Conservation (phyloP, 441 rosid species). For the Pelargonium australe region DNA sequence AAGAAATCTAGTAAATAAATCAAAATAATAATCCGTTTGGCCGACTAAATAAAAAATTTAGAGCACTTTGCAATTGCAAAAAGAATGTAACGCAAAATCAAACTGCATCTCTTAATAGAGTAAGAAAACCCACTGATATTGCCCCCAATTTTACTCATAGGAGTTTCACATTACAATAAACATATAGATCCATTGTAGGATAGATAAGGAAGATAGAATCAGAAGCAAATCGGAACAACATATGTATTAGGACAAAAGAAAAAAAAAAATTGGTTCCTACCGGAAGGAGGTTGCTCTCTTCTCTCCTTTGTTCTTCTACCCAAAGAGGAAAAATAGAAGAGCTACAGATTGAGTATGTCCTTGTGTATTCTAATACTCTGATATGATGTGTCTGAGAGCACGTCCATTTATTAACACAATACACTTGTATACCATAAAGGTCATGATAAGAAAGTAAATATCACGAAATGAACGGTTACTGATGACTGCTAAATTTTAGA, state of each 20-base stretch:
- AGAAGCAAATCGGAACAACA: constrained; percentile 1
- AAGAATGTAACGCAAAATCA: not conserved
- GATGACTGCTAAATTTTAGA: not conserved
- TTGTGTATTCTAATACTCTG: not conserved
- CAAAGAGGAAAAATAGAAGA: not conserved
- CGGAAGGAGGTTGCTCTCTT: not conserved
- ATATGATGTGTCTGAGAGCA: not conserved
- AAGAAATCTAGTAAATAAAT: not conserved
- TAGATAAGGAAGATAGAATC: not conserved
- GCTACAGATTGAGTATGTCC: not conserved
- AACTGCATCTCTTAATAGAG: constrained; percentile 3
- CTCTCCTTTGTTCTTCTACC: not conserved
- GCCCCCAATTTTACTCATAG: not conserved
- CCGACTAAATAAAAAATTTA: not conserved
- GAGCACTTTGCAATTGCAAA: not conserved
- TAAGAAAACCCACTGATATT: not conserved
- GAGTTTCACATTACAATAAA: not conserved
- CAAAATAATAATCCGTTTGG: not conserved
- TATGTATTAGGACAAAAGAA: not conserved
- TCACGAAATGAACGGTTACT: not conserved
- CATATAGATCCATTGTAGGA: not conserved
- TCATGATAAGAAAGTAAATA: not conserved
- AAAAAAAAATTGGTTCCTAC: not conserved
- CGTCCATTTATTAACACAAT: not conserved
- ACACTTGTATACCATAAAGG: not conserved